Base-by-base conservation (phyloP, 2,329 filamentous ascomycete genomes). In the Aspergillus candidus region DNA sequence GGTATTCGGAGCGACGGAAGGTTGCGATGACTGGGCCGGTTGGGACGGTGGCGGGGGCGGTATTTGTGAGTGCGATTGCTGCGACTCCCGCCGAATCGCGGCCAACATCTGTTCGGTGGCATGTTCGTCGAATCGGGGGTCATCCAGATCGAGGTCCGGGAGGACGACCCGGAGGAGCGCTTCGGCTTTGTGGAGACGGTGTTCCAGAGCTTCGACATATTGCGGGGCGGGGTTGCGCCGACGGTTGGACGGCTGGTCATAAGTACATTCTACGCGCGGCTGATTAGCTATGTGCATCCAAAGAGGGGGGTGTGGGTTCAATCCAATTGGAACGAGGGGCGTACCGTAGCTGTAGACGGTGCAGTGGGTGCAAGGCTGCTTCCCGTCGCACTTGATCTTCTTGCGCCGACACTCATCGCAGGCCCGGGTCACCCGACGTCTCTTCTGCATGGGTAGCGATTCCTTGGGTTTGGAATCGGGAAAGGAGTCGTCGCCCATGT, bases 271-370 rank as follows among this genome's bases (percentile, higher is more conserved):
- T 95, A 49, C 13, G 44, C 35, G 39, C 14, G 40, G 27, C 14
- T 18, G n/a, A 12, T 40, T 11, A 31, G 14, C 11, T 11, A 12
- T 11, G 8, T 30, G 22, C n/a, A 10, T 32, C 10, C 17, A 29
- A 7, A 13, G 32, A 17, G n/a, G 13, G n/a, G 10, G 18, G 6
- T n/a, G 33, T 11, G 11, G 32, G 22, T 10, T 27, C 22, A 10
- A 27, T 18, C 22, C 22, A 4, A 27, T 14, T 35, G 43, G 33
- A 35, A 37, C 35, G 29, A 29, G 29, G 11, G 33, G 57, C 77
- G 62, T 77, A 96, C 93, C 91, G 74, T 98, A 98, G 65, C 89
- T 96, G 68, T 98, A 98, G 39, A 97, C 89, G 10, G 90, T 94
- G 67, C 93, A 98, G 68, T 97, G 93, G 0, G 90, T 96, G 68